Evolutionary conservation across 2,329 filamentous ascomycete species (phyloP).

Genomic region (Thermothelomyces thermophilus): DNA sequence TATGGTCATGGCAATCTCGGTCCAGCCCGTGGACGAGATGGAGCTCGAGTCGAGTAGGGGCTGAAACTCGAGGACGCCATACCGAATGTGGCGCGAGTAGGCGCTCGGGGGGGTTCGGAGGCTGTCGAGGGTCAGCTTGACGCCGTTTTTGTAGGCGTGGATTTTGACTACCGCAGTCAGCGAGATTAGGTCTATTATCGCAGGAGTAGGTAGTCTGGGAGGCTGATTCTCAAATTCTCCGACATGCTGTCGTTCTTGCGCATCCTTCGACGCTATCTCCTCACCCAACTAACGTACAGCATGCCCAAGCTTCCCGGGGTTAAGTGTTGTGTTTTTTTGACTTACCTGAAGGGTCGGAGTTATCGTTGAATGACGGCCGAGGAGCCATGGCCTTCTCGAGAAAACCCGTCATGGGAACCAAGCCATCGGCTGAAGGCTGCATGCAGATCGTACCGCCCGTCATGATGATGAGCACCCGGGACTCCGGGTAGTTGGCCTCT

Average conservation of each 20-base stretch:
- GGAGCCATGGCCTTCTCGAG: slow-evolving; percentile 75
- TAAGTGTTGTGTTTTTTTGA: slow-evolving; percentile 1
- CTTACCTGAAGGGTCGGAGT: slow-evolving; percentile 45
- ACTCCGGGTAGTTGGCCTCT: slow-evolving; percentile 49
- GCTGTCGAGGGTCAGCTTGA: slow-evolving; percentile 51
- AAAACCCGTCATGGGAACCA: slow-evolving; percentile 75
- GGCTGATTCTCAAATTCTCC: no score
- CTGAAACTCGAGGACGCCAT: slow-evolving; percentile 76
- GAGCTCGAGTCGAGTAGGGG: slow-evolving; percentile 84
- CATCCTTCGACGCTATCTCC: no score
- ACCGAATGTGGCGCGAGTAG: slow-evolving; percentile 75
- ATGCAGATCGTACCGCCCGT: slow-evolving; percentile 90
- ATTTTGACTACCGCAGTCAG: slow-evolving; percentile 38
- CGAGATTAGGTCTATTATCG: background rate
- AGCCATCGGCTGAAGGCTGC: slow-evolving; percentile 71
- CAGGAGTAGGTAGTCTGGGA: no score
- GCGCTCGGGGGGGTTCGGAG: slow-evolving; percentile 73
- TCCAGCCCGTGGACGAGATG: slow-evolving; percentile 81
- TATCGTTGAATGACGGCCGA: slow-evolving; percentile 79
- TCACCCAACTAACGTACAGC: no score
- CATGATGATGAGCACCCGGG: slow-evolving; percentile 81
- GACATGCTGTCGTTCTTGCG: no score
- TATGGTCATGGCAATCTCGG: slow-evolving; percentile 73
- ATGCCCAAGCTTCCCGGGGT: background rate
- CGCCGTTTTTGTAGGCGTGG: slow-evolving; percentile 45